Conservation (phyloP, 768 basidiomycete species). For the Tricholomella constricta region DNA sequence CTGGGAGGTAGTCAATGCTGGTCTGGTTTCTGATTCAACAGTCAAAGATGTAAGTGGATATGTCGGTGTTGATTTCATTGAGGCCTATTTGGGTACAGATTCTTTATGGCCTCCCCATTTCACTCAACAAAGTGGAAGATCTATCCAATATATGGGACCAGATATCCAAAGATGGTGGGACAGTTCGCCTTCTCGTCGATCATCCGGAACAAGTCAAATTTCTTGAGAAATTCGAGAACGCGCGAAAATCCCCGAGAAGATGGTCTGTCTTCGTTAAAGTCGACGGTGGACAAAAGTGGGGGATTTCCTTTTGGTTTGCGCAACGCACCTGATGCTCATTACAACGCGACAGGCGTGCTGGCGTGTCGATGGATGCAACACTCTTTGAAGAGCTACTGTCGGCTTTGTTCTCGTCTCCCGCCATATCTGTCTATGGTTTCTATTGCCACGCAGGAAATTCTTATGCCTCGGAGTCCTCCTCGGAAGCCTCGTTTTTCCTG, state of each 20-base stretch:
- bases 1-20: constrained; percentile 68
- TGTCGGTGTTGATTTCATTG: neutral
- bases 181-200: constrained; percentile 72
- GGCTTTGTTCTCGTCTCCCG: constrained; percentile 52
- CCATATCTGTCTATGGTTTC: constrained; percentile 74
- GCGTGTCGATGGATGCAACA: constrained; percentile 54
- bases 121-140: constrained; percentile 70
- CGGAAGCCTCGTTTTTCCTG: constrained; percentile 66
- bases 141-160: constrained; percentile 61
- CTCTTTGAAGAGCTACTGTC: constrained; percentile 58
- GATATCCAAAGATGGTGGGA: constrained; percentile 54
- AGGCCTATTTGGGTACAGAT: constrained; percentile 46
- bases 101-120: constrained; percentile 77
- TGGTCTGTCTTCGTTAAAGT: constrained; percentile 87
- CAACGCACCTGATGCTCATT: constrained; percentile 15
- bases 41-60: constrained; percentile 70
- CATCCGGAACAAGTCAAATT: constrained; percentile 70
- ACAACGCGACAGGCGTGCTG: constrained; percentile 61
- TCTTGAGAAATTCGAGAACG: constrained; percentile 60
- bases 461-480: constrained; percentile 71
- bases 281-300: constrained; percentile 77
- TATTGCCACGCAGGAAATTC: constrained; percentile 80
- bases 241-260: constrained; percentile 36
- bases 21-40: constrained; percentile 67
- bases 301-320: neutral